phyloP scores from a whole-genome alignment of 2,329 filamentous ascomycete species.

The Botrytis elliptica region DNA sequence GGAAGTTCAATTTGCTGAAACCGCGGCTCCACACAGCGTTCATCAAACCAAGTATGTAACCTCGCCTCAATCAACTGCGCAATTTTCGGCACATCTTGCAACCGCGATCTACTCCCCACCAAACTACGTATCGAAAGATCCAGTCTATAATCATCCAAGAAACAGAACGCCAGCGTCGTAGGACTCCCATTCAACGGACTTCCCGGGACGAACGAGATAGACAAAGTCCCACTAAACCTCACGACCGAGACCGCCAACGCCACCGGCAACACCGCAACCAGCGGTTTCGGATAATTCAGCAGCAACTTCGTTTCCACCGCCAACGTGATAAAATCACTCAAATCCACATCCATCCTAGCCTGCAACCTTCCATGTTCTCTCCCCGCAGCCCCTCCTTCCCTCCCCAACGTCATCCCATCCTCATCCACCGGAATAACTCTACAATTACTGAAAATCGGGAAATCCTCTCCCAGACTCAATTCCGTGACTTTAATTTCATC shows the following conservation, averaged over 20 bases:
- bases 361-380: slow-evolving; percentile 75
- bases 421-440: slow-evolving; percentile 89
- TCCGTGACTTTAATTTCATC: slow-evolving; percentile 94
- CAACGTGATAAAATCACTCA: slow-evolving; percentile 93
- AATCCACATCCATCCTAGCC: slow-evolving; percentile 93
- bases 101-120: slow-evolving; percentile 72
- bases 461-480: slow-evolving; percentile 91
- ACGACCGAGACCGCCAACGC: slow-evolving; percentile 89
- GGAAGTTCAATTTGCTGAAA: slow-evolving; percentile 86
- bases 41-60: slow-evolving; percentile 84
- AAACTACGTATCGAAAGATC: slow-evolving; percentile 80
- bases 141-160: slow-evolving; percentile 82
- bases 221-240: slow-evolving; percentile 90
- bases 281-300: slow-evolving; percentile 89
- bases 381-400: slow-evolving; percentile 25
- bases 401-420: slow-evolving; percentile 62
- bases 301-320: slow-evolving; percentile 92
- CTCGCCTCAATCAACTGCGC: slow-evolving; percentile 78
- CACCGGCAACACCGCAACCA: slow-evolving; percentile 86
- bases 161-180: slow-evolving; percentile 92
- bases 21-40: slow-evolving; percentile 78
- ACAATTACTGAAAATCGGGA: slow-evolving; percentile 98
- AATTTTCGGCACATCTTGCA: slow-evolving; percentile 87
- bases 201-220: slow-evolving; percentile 84
- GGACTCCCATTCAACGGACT: slow-evolving; percentile 66